Conservation (phyloP, 2,329 filamentous ascomycete genomes). For the Hypoxylon rubiginosum region DNA sequence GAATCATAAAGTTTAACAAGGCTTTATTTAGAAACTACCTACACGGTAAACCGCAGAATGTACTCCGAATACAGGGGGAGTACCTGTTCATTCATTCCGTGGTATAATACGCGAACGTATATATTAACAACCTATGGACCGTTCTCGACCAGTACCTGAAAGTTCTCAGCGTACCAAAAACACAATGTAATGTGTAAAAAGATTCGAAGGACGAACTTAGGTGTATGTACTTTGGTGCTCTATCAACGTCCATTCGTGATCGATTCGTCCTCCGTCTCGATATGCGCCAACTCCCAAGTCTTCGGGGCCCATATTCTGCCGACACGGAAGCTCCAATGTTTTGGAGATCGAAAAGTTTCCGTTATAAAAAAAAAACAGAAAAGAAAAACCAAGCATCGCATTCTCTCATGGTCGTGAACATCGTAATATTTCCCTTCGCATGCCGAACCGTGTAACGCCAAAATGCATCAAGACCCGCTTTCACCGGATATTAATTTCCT, state of each 20-base stretch:
- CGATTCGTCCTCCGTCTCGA: neutral
- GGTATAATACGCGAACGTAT: constrained; percentile 7
- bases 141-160: neutral
- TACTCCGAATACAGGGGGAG: too few relatives aligned
- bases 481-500: constrained; percentile 13
- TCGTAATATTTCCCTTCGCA: constrained; percentile 18
- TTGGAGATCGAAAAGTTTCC: too few relatives aligned
- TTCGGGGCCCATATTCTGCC: too few relatives aligned
- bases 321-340: too few relatives aligned
- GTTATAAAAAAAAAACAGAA: too few relatives aligned
- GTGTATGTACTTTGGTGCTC: neutral
- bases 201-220: neutral
- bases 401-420: constrained; percentile 10
- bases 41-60: neutral
- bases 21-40: too few relatives aligned
- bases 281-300: neutral
- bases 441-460: constrained; percentile 35
- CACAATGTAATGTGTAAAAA: neutral
- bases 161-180: neutral
- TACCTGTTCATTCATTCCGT: neutral
- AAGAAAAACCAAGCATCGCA: neutral
- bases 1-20: too few relatives aligned
- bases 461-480: constrained; percentile 21
- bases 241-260: neutral
- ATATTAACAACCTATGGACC: neutral